phyloP scores from a whole-genome alignment of 108 stramenopile genomes.

The Nitzschia palea region DNA sequence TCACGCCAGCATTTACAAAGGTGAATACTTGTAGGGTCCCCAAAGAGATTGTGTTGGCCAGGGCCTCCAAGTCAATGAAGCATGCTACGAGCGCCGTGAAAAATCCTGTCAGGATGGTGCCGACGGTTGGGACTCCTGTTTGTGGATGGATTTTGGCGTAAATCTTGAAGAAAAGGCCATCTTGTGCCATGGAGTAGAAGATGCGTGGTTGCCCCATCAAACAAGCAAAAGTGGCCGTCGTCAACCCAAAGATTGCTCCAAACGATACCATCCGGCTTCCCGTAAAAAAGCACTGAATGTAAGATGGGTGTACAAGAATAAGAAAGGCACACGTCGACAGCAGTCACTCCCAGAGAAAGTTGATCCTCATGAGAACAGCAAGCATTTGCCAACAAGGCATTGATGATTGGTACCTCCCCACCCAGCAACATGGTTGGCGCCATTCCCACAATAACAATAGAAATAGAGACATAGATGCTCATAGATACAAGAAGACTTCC shows the following conservation, averaged over 20 bases:
- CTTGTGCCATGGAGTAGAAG: constrained; percentile 63
- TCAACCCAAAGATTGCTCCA: constrained; percentile 62
- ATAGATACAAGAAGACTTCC: constrained; percentile 42
- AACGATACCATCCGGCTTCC: constrained; percentile 46
- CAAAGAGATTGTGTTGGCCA: constrained; percentile 54
- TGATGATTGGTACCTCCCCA: constrained; percentile 46
- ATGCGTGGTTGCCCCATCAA: constrained; percentile 65
- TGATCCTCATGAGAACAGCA: constrained; percentile 46
- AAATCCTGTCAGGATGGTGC: constrained; percentile 56
- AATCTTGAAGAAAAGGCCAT: constrained; percentile 58
- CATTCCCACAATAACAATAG: constrained; percentile 51
- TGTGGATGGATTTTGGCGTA: constrained; percentile 40
- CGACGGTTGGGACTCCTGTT: constrained; percentile 48
- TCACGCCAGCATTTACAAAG: constrained; percentile 67
- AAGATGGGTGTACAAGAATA: constrained; percentile 31
- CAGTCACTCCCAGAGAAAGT: not conserved
- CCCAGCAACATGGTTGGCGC: constrained; percentile 44
- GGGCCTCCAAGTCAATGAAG: constrained; percentile 51
- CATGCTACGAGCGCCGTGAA: constrained; percentile 48
- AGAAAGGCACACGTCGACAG: constrained; percentile 32
- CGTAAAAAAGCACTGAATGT: constrained; percentile 22
- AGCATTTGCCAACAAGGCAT: constrained; percentile 53
- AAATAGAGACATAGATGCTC: constrained; percentile 42
- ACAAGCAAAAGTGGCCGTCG: constrained; percentile 61
- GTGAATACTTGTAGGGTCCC: constrained; percentile 64